Evolutionary conservation across 306 rosid species (phyloP).

Genomic region (Pachyrhizus erosus): DNA sequence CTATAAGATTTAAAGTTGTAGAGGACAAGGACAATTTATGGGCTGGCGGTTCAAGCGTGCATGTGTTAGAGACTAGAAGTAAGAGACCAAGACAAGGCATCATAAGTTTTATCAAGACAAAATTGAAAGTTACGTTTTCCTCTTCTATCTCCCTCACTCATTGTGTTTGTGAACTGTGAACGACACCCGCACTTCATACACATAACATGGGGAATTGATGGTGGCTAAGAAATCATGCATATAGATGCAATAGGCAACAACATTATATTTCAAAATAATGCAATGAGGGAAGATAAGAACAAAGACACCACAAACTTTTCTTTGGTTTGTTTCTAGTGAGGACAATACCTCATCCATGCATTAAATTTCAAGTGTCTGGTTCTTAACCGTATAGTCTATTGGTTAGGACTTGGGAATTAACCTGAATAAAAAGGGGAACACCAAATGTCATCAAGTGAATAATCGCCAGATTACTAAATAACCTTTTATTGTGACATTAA

Average conservation of each 20-base stretch:
- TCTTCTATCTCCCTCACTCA: conserved; percentile 36
- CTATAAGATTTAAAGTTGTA: background rate
- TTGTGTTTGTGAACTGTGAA: background rate
- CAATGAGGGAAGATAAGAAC: background rate
- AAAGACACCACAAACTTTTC: background rate
- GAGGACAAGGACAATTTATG: conserved; percentile 7
- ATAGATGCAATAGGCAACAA: background rate
- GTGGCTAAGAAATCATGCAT: background rate
- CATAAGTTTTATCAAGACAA: conserved; percentile 23
- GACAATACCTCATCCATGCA: background rate
- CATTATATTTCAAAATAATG: background rate
- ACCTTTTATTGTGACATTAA: background rate
- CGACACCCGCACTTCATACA: background rate
- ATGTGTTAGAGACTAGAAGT: background rate
- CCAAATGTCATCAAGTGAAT: background rate
- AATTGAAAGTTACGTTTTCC: conserved; percentile 24
- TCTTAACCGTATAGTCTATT: background rate
- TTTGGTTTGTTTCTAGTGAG: conserved; percentile 38
- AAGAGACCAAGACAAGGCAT: conserved; percentile 18
- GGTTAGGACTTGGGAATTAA: background rate
- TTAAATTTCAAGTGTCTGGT: conserved; percentile 17
- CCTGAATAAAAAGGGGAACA: background rate
- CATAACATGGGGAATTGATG: background rate
- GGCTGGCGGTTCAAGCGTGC: background rate
- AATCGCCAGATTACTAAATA: background rate